Base-by-base conservation (phyloP, 768 basidiomycete species). In the Podaxis sp. region DNA sequence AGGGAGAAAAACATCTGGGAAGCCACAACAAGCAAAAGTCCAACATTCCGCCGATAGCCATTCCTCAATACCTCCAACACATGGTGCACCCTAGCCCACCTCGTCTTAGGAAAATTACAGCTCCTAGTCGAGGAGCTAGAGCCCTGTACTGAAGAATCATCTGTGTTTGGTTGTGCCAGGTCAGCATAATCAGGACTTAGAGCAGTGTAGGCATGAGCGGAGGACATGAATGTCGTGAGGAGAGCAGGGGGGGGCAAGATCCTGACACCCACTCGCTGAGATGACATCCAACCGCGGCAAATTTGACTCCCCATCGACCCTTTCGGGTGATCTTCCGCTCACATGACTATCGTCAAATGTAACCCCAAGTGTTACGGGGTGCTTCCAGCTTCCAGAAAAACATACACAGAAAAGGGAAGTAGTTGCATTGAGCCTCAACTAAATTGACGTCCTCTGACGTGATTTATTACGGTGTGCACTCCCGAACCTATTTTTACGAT, bases 1-100 rank as follows among this genome's bases (percentile, higher is more conserved):
- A 69, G 38, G n/a, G 69, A 57, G 50, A 69, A 54, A 59, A 70
- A 72, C 33, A 63, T 37, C 51, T 70, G 68, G 15, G 71, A 61
- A 24, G 41, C 67, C 11, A 64, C 64, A n/a, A 72, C 59, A 12
- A 70, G 60, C 28, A 70, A 44, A 11, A 70, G 56, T 20, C 69
- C 69, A 57, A 62, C 54, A 58, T 70, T 70, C 22, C 51, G 26
- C 28, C 38, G 56, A n/a, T 51, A 62, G 28, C 44, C 22, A 11
- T 41, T 22, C 22, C 41, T 58, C 50, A 57, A 12, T 20, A n/a
- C 37, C 52, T 28, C 44, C 36, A 36, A 48, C 10, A n/a, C 53
- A 17, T n/a, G 24, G 8, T 46, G 37, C 7, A 59, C 8, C 44
- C 52, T 59, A 13, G 58, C 12, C 58, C 38, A 37, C 48, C 49